These are phyloP conservation scores for Penicillium canariense DNA, from an alignment of 495 filamentous ascomycete genomes.

Conservation along the genomic window DNA sequence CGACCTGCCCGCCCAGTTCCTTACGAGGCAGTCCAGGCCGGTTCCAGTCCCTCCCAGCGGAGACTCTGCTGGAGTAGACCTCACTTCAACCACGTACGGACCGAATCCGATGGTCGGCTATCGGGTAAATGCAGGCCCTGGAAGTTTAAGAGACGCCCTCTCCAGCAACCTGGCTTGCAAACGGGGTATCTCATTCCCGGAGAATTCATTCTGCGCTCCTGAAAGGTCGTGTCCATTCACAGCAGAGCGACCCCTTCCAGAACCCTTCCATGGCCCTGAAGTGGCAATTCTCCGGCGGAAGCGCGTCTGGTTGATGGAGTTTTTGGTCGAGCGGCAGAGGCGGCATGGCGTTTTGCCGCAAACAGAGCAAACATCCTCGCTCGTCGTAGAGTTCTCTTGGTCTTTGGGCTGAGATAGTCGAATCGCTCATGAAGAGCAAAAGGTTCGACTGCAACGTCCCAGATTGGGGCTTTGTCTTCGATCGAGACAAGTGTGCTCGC, in stretches of 20 bases:
- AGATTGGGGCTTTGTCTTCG: not conserved
- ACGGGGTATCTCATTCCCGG: too few species aligned
- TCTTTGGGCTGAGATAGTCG: too few species aligned
- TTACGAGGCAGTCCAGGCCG: conserved; percentile 12
- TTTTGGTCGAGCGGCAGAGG: conserved; percentile 4
- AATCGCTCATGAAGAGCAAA: too few species aligned
- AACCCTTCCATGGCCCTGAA: conserved; percentile 10
- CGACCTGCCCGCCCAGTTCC: conserved; percentile 7
- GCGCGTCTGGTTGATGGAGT: conserved; percentile 11
- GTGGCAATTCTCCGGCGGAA: conserved; percentile 40
- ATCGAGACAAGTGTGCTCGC: not conserved
- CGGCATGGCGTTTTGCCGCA: conserved; percentile 6
- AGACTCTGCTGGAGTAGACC: too few species aligned
- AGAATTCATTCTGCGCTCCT: not conserved
- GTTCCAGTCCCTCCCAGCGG: too few species aligned
- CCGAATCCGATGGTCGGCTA: conserved; percentile 21
- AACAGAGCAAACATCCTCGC: conserved; percentile 6
- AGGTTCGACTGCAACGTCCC: not conserved
- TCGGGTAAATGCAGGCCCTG: conserved; percentile 24
- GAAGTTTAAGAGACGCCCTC: not conserved
- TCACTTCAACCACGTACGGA: too few species aligned
- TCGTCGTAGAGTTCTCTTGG: not conserved
- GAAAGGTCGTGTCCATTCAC: not conserved
- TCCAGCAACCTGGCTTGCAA: too few species aligned
- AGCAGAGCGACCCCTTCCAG: not conserved